These are phyloP conservation scores for Thielaviopsis euricoi DNA, from an alignment of 2,329 filamentous ascomycete species.

Conservation along the genomic window DNA sequence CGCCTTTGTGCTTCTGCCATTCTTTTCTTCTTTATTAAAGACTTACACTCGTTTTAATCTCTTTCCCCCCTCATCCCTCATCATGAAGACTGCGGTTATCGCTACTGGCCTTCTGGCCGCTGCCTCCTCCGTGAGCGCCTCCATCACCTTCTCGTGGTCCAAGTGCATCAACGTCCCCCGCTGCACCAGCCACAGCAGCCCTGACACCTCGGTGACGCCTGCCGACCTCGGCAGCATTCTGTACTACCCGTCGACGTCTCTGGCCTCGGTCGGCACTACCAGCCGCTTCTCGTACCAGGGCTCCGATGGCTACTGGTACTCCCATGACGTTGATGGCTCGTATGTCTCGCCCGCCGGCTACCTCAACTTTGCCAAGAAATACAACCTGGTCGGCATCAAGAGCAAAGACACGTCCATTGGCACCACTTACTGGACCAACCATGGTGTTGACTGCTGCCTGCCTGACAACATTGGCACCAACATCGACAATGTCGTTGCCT, in stretches of 20 bases:
- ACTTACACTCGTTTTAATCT: no score
- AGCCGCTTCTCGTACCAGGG: neutral
- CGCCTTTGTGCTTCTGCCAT: no score
- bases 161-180: constrained; percentile 5
- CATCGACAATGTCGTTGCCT: constrained; percentile 8
- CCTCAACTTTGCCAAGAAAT: neutral
- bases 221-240: neutral
- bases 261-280: neutral
- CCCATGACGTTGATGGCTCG: neutral
- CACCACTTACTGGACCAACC: constrained; percentile 5
- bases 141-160: neutral
- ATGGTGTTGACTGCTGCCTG: constrained; percentile 8
- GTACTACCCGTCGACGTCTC: neutral
- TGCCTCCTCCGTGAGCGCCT: neutral
- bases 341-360: constrained; percentile 4
- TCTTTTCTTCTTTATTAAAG: no score
- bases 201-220: neutral
- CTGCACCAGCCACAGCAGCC: neutral
- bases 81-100: no score
- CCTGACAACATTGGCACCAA: constrained; percentile 6
- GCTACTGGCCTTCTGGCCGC: neutral
- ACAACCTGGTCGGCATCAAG: neutral
- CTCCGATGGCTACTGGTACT: constrained; percentile 8
- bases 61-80: no score
- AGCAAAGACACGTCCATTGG: constrained; percentile 4